Conservation (phyloP, 306 rosid species). For the Glycyrrhiza uralensis region DNA sequence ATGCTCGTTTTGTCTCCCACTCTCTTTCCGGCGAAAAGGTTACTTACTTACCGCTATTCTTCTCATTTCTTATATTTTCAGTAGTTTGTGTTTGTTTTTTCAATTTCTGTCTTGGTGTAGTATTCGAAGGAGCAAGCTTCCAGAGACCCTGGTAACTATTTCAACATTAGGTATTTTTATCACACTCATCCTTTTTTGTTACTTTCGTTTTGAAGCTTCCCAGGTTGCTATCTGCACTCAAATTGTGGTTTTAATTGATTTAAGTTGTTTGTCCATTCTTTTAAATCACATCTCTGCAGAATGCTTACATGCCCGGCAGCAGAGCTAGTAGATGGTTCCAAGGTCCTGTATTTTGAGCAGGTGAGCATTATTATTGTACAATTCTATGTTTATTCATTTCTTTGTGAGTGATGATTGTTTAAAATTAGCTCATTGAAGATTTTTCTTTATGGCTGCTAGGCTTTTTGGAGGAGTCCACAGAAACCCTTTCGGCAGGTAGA, state of each 20-base stretch:
- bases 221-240: not conserved
- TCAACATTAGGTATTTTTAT: constrained; percentile 70
- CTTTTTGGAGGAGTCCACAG: constrained; percentile 95
- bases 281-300: constrained; percentile 21
- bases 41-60: not conserved
- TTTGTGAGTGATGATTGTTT: not conserved
- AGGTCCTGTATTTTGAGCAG: constrained; percentile 86
- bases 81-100: not conserved
- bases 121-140: constrained; percentile 89
- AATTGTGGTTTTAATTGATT: not conserved
- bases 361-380: constrained; percentile 35
- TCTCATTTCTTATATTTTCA: not conserved
- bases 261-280: not conserved
- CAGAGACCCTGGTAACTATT: constrained; percentile 88
- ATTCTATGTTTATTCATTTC: not conserved
- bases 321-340: constrained; percentile 88
- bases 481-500: constrained; percentile 96
- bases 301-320: constrained; percentile 87
- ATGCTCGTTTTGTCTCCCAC: constrained; percentile 69
- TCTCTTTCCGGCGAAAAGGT: constrained; percentile 92
- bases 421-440: constrained; percentile 1
- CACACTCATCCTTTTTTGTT: not conserved
- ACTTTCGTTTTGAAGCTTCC: too few species aligned
- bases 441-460: constrained; percentile 53
- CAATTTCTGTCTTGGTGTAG: constrained; percentile 25